These are phyloP conservation scores for Bisporella sp. DNA, from an alignment of 2,329 filamentous ascomycete genomes.

Conservation along the genomic window DNA sequence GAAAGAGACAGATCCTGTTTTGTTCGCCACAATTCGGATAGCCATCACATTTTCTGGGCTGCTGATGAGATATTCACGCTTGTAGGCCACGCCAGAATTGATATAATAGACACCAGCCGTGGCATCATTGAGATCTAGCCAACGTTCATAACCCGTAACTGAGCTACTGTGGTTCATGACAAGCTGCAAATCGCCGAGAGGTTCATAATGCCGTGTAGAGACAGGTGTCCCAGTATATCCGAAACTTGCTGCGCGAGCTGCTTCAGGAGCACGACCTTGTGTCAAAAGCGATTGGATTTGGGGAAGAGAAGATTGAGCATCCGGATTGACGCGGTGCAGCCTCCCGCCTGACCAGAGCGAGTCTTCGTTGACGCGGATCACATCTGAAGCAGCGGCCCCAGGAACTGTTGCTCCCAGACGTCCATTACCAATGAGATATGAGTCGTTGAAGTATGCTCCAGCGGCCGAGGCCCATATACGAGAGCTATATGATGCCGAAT, in stretches of 20 bases:
- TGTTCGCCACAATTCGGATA: conserved; percentile 9
- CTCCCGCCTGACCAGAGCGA: conserved; percentile 37
- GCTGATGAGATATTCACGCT: conserved; percentile 19
- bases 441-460: no score
- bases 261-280: not conserved
- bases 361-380: conserved; percentile 39
- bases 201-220: conserved; percentile 34
- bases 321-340: conserved; percentile 32
- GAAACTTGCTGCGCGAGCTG: not conserved
- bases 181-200: conserved; percentile 23
- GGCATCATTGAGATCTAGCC: conserved; percentile 12
- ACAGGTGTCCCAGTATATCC: conserved; percentile 28
- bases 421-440: conserved; percentile 34
- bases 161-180: conserved; percentile 9
- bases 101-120: conserved; percentile 10
- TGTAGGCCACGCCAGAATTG: conserved; percentile 12
- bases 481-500: no score
- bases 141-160: conserved; percentile 20
- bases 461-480: no score
- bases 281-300: not conserved
- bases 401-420: conserved; percentile 33
- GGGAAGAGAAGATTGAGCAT: not conserved
- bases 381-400: conserved; percentile 32
- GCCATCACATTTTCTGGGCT: conserved; percentile 20
- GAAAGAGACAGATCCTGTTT: not conserved